phyloP scores from a whole-genome alignment of 805 yeast species.

The Saccharomycopsis sp. region DNA sequence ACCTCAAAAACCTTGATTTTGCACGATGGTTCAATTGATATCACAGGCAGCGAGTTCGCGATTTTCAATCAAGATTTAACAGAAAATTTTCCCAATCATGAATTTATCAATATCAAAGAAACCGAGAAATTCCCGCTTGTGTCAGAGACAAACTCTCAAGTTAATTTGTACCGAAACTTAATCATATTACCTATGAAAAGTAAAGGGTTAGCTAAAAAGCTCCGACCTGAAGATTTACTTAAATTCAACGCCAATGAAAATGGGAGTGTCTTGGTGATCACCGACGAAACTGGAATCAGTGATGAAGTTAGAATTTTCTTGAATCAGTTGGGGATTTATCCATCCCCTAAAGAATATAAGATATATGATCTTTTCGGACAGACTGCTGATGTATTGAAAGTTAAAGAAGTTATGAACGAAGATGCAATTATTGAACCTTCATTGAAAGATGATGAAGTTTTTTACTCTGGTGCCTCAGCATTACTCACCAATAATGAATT shows the following conservation, averaged over 20 bases:
- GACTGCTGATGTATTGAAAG: slow-evolving; percentile 23
- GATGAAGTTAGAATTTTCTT: slow-evolving; percentile 62
- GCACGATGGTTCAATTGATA: slow-evolving; percentile 20
- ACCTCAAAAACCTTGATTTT: slow-evolving; percentile 13
- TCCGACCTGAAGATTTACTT: slow-evolving; percentile 45
- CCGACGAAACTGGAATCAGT: slow-evolving; percentile 44
- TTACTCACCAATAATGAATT: slow-evolving; percentile 60
- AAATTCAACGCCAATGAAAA: slow-evolving; percentile 53
- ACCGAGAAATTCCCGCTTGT: slow-evolving; percentile 15
- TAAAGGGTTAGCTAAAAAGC: slow-evolving; percentile 32
- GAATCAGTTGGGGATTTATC: slow-evolving; percentile 74
- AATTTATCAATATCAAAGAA: slow-evolving; percentile 24
- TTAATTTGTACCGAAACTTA: slow-evolving; percentile 43
- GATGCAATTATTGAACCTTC: slow-evolving; percentile 20
- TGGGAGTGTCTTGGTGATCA: slow-evolving; percentile 68
- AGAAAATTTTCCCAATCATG: slow-evolving; percentile 19
- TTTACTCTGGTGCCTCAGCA: slow-evolving; percentile 57
- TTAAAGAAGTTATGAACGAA: too few species aligned
- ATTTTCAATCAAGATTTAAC: slow-evolving; percentile 23
- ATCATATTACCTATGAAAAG: slow-evolving; percentile 53
- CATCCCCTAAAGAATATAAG: slow-evolving; percentile 68
- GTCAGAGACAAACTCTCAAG: slow-evolving; percentile 20
- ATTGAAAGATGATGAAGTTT: slow-evolving; percentile 23
- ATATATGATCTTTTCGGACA: slow-evolving; percentile 59
- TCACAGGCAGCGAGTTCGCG: slow-evolving; percentile 23